Evolutionary conservation across 441 rosid genomes (phyloP).

Genomic region (Iberis amara): DNA sequence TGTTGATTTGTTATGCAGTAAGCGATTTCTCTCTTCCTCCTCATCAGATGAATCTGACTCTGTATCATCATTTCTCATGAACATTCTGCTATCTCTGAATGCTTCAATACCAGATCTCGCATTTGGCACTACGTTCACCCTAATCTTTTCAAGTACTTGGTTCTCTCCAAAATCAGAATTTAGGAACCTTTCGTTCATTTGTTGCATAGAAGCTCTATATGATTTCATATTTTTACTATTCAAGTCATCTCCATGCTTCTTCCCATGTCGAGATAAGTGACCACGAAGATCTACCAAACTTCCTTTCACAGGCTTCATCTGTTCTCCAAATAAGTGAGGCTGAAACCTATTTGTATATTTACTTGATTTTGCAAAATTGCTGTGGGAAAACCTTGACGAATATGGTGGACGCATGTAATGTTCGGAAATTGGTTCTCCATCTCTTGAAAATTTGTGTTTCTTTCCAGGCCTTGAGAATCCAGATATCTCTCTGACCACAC

Average conservation of each 20-base stretch:
- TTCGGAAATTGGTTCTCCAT: conserved; percentile 42
- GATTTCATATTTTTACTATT: conserved; percentile 49
- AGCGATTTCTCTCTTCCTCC: conserved; percentile 47
- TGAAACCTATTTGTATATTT: conserved; percentile 42
- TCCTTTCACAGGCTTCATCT: conserved; percentile 56
- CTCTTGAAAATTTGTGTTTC: conserved; percentile 44
- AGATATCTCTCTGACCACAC: conserved; percentile 36
- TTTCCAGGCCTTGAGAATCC: conserved; percentile 48
- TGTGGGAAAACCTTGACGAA: conserved; percentile 44
- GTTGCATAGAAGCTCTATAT: conserved; percentile 49
- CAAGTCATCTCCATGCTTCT: conserved; percentile 48
- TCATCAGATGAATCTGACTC: conserved; percentile 81
- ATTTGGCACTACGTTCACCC: conserved; percentile 49
- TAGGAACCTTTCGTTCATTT: conserved; percentile 50
- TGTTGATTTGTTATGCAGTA: conserved; percentile 44
- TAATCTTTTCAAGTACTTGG: conserved; percentile 51
- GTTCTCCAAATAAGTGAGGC: conserved; percentile 44
- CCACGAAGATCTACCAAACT: conserved; percentile 46
- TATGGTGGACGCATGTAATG: conserved; percentile 49
- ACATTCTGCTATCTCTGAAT: conserved; percentile 43
- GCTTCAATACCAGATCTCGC: conserved; percentile 40
- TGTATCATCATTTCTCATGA: conserved; percentile 58
- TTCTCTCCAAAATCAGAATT: conserved; percentile 54
- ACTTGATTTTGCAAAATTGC: conserved; percentile 38
- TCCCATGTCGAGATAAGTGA: conserved; percentile 47